phyloP scores from a whole-genome alignment of 305 asterid species.

The Andrographis paniculata region DNA sequence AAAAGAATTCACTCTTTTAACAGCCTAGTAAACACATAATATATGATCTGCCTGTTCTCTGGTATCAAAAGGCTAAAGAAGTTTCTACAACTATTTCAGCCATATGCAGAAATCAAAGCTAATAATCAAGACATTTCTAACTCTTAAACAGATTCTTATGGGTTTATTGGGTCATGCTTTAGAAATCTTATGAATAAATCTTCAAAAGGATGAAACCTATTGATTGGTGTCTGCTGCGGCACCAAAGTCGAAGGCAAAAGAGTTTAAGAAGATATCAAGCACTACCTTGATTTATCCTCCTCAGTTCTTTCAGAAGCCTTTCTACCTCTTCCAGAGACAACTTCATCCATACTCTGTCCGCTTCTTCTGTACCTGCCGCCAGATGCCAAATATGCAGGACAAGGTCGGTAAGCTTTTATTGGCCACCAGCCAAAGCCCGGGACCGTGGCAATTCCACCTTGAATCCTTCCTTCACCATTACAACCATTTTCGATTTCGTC shows the following conservation, averaged over 20 bases:
- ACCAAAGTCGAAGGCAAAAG: neutral
- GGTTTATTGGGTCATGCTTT: neutral
- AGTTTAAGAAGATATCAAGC: conserved; percentile 1
- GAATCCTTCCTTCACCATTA: conserved; percentile 91
- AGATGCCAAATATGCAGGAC: conserved; percentile 77
- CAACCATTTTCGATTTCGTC: conserved; percentile 72
- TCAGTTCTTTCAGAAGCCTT: conserved; percentile 13
- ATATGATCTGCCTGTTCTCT: neutral
- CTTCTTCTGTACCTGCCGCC: conserved; percentile 74
- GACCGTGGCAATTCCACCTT: conserved; percentile 87
- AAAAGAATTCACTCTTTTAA: neutral
- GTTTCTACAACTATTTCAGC: neutral
- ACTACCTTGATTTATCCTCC: conserved; percentile 35
- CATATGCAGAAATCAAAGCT: neutral
- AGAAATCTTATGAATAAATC: neutral
- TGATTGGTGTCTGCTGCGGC: neutral
- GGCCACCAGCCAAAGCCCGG: conserved; percentile 99
- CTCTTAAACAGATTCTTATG: neutral
- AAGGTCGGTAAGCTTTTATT: conserved; percentile 84
- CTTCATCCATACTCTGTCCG: conserved; percentile 94
- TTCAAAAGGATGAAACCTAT: neutral
- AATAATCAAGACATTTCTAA: neutral
- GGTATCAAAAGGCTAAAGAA: too few species aligned
- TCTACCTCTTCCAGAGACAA: conserved; percentile 56
- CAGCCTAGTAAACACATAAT: neutral